Evolutionary conservation across 1,284 basidiomycete genomes (phyloP), one percentile per base, ranked within the genome.

Genomic region (Leccinum subrobustum): DNA sequence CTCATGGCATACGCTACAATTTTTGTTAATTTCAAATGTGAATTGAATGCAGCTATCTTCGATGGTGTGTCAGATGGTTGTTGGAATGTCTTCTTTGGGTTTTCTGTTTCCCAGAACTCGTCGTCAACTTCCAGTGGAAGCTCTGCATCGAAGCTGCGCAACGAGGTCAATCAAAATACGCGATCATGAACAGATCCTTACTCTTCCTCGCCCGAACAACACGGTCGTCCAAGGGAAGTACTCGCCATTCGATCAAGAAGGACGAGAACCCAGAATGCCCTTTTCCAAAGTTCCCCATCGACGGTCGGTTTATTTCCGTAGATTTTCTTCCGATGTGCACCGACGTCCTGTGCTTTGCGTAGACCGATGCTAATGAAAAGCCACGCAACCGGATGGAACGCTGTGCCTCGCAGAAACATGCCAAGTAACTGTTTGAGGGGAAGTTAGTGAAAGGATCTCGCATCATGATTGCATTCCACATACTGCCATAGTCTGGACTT

Each of bases 81-180:
- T 54, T 76, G 76, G 70, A 89, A 90, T 23, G 77, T 76, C 51
- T 73, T 62, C 20, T 78, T 70, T 4, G 81, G 78, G 58, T 82
- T 77, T 2, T 81, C 78, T 56, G 77, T 70, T 67, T 86, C 83
- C 92, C 91, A 94, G 68, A 87, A 93, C 64, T 94, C 91, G 69
- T 96, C 95, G 64, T 95, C 90, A 6, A 95, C 87, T 69, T 92
- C 91, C 7, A 91, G 76, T 1, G 92, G 92, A 54, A 89, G 79
- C 42, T 91, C 90, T 25, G 89, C 77, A 71, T 95, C 92, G 70
- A 91, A 88, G 72, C 89, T 91, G 67, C 3, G 59, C 54, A 57
- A 54, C 44, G 57, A 61, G 33, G 54, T 70, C 18, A 64, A 60
- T 47, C 27, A 47, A 47, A 44, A 47, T 3, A 35, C 18, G 55